A percentile compares a stretch with the other conserved stretches of the same genome.
phyloP scores from a whole-genome alignment of 2,329 filamentous ascomycete species.

The Xylariaceae sp. region DNA sequence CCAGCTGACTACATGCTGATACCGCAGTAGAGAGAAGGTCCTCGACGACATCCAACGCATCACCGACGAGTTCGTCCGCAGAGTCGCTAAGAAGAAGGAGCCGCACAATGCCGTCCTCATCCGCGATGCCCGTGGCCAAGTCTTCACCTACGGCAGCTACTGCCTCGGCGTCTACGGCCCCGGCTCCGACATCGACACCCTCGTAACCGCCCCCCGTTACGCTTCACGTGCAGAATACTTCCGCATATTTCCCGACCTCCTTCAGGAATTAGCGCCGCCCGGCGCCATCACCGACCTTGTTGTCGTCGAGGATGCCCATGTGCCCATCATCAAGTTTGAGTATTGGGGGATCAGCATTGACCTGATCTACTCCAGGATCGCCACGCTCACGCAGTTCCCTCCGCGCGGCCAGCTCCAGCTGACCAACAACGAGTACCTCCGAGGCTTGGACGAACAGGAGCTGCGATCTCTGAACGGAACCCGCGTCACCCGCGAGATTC shows the following conservation, averaged over 20 bases:
- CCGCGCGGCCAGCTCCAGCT: slow-evolving; percentile 65
- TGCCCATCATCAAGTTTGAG: slow-evolving; percentile 97
- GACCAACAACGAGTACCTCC: slow-evolving; percentile 77
- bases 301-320: slow-evolving; percentile 83
- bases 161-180: slow-evolving; percentile 90
- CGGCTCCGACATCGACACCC: slow-evolving; percentile 95
- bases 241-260: slow-evolving; percentile 74
- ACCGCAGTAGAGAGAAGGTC: slow-evolving; percentile 57
- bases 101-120: slow-evolving; percentile 70
- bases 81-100: slow-evolving; percentile 70
- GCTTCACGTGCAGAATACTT: slow-evolving; percentile 91
- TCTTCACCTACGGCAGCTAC: slow-evolving; percentile 96
- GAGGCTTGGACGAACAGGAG: slow-evolving; percentile 81
- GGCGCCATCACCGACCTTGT: slow-evolving; percentile 82
- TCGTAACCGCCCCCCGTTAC: slow-evolving; percentile 87
- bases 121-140: slow-evolving; percentile 81
- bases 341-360: slow-evolving; percentile 90
- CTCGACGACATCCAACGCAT: slow-evolving; percentile 74
- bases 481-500: slow-evolving; percentile 87
- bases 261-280: slow-evolving; percentile 70
- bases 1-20: slow-evolving; percentile 9
- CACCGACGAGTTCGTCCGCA: slow-evolving; percentile 80
- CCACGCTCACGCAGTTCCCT: slow-evolving; percentile 66
- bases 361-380: slow-evolving; percentile 78
- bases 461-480: slow-evolving; percentile 90